Evolutionary conservation across 495 filamentous ascomycete species (phyloP).

Genomic region (Podospora conica): DNA sequence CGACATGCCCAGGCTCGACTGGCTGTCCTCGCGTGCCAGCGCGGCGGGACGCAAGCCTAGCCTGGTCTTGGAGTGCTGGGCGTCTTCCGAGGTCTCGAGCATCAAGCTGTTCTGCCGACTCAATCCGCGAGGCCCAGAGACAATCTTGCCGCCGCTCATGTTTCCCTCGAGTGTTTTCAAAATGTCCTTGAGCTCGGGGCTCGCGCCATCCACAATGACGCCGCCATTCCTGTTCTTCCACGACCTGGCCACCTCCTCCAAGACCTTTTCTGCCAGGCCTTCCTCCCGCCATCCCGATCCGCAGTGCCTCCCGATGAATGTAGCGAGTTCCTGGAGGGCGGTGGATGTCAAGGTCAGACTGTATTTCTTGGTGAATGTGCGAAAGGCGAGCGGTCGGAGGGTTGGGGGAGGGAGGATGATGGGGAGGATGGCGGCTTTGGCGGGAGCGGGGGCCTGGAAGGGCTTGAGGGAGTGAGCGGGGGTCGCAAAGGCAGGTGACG

Average conservation of each 20-base stretch:
- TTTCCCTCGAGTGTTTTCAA: slow-evolving; percentile 73
- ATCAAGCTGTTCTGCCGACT: slow-evolving; percentile 56
- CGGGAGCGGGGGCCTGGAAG: slow-evolving; percentile 43
- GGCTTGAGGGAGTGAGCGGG: slow-evolving; percentile 65
- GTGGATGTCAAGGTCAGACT: slow-evolving; percentile 88
- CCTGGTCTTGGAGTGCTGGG: slow-evolving; percentile 35
- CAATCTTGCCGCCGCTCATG: slow-evolving; percentile 73
- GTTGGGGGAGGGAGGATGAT: slow-evolving; percentile 83
- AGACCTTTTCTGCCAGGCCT: slow-evolving; percentile 81
- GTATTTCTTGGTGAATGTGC: slow-evolving; percentile 96
- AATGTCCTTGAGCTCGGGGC: slow-evolving; percentile 69
- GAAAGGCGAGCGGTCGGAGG: slow-evolving; percentile 85
- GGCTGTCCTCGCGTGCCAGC: slow-evolving; percentile 49
- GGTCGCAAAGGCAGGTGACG: slow-evolving; percentile 83
- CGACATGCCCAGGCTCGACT: slow-evolving; percentile 59
- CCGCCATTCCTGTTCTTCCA: slow-evolving; percentile 84
- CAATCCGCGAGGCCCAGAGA: slow-evolving; percentile 36
- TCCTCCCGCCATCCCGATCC: slow-evolving; percentile 95
- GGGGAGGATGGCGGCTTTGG: slow-evolving; percentile 73
- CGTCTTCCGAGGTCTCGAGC: slow-evolving; percentile 33
- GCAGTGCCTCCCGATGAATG: slow-evolving; percentile 87
- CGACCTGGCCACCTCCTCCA: slow-evolving; percentile 81
- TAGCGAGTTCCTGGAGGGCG: slow-evolving; percentile 73
- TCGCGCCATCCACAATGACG: slow-evolving; percentile 82
- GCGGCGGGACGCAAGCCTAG: slow-evolving; percentile 38